These are phyloP conservation scores for Termitomyces sp. DNA, from an alignment of 768 basidiomycete genomes.

Conservation along the genomic window DNA sequence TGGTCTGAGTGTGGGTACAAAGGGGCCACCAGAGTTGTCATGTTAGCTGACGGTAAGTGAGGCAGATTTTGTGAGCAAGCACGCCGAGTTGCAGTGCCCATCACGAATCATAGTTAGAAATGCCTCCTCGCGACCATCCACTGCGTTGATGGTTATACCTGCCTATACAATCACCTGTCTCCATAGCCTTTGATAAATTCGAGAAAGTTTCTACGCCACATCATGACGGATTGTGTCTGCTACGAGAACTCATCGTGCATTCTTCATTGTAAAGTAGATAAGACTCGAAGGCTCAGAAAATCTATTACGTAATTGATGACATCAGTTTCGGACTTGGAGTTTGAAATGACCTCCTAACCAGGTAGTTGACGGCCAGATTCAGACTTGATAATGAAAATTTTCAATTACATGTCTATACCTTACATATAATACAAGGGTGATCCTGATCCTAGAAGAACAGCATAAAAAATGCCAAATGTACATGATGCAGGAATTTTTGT, in stretches of 20 bases:
- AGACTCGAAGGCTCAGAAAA: neutral
- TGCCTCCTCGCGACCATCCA: neutral
- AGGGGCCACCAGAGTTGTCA: conserved; percentile 26
- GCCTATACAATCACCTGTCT: neutral
- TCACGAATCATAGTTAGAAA: conserved; percentile 10
- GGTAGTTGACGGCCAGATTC: neutral
- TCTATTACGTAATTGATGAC: neutral
- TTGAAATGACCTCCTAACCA: too few relatives aligned
- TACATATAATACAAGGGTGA: conserved; percentile 2
- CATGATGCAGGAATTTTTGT: neutral
- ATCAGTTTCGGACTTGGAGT: neutral
- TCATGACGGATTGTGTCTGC: neutral
- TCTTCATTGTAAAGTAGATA: too few relatives aligned
- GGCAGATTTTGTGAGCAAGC: conserved; percentile 6
- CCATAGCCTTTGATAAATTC: neutral
- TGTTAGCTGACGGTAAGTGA: conserved; percentile 12
- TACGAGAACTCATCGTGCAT: neutral
- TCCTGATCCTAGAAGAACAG: conserved; percentile 2
- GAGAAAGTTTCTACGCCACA: neutral
- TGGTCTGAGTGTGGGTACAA: conserved; percentile 22
- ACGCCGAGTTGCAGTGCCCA: conserved; percentile 3
- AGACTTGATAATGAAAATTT: neutral
- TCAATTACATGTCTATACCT: neutral
- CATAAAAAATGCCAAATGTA: neutral
- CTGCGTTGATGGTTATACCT: neutral